Percentiles rank a stretch among this genome's conserved stretches.
Evolutionary conservation across 2,329 filamentous ascomycete species (phyloP).

Genomic region (Venturia asperata): DNA sequence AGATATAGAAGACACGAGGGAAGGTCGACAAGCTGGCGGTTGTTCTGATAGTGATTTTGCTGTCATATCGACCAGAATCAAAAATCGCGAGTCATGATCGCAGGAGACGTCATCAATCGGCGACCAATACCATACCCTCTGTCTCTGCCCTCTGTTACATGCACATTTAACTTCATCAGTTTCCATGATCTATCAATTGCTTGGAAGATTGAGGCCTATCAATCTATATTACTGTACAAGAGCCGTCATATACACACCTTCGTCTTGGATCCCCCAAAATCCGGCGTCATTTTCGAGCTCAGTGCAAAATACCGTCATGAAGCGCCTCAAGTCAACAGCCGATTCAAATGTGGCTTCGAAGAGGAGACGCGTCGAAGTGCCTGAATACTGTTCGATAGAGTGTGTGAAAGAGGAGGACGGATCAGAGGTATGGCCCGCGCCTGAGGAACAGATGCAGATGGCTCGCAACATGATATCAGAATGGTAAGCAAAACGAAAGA

Average conservation of each 20-base stretch:
- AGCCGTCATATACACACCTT: no score
- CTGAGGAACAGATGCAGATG: slow-evolving; percentile 46
- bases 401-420: slow-evolving; percentile 40
- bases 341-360: slow-evolving; percentile 21
- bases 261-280: neutral
- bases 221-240: neutral
- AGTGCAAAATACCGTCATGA: neutral
- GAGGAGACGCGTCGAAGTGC: slow-evolving; percentile 30
- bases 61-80: neutral
- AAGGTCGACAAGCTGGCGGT: no score
- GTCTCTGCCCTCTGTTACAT: neutral
- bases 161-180: neutral
- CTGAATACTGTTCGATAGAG: slow-evolving; percentile 41
- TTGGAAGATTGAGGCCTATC: neutral
- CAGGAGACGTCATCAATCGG: neutral
- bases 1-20: no score
- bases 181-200: neutral
- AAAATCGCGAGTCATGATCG: neutral
- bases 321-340: neutral
- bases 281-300: neutral
- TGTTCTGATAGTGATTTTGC: no score
- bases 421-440: slow-evolving; percentile 55
- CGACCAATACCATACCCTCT: no score
- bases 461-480: slow-evolving; percentile 52
- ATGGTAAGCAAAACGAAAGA: slow-evolving; percentile 39